Percentiles rank a stretch among this genome's conserved stretches.
phyloP scores from a whole-genome alignment of 768 basidiomycete genomes.

The Lyophyllum atratum region DNA sequence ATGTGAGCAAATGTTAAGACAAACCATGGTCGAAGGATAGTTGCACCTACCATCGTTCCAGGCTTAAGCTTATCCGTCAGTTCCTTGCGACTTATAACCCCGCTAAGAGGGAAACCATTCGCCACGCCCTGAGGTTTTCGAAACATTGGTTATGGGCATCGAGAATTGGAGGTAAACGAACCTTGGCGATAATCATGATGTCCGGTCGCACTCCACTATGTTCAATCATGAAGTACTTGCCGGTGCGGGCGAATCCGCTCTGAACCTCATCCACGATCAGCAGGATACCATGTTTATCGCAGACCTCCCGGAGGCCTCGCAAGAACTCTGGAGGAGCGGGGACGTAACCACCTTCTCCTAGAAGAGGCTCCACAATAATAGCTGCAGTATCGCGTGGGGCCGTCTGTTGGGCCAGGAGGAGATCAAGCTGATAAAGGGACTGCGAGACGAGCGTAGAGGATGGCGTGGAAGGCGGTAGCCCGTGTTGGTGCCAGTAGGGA shows the following conservation, averaged over 20 bases:
- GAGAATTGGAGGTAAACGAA: constrained; percentile 18
- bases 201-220: constrained; percentile 87
- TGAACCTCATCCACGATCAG: constrained; percentile 90
- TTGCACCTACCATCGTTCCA: constrained; percentile 68
- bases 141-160: neutral
- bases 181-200: constrained; percentile 89
- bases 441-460: constrained; percentile 57
- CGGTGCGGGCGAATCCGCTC: constrained; percentile 87
- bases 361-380: constrained; percentile 90
- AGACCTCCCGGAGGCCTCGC: constrained; percentile 77
- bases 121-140: constrained; percentile 62
- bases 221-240: constrained; percentile 79
- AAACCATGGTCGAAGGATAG: neutral
- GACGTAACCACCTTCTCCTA: constrained; percentile 96
- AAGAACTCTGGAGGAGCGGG: constrained; percentile 83
- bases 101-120: constrained; percentile 93
- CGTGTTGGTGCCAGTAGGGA: constrained; percentile 92
- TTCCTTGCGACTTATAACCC: constrained; percentile 77
- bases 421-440: constrained; percentile 79
- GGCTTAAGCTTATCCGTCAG: constrained; percentile 77
- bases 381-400: constrained; percentile 87
- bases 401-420: constrained; percentile 76
- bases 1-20: neutral
- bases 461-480: constrained; percentile 55
- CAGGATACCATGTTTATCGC: constrained; percentile 84